Evolutionary conservation across 225 moss, liverwort and hornwort genomes (phyloP).

Genomic region (Asterella californica): DNA sequence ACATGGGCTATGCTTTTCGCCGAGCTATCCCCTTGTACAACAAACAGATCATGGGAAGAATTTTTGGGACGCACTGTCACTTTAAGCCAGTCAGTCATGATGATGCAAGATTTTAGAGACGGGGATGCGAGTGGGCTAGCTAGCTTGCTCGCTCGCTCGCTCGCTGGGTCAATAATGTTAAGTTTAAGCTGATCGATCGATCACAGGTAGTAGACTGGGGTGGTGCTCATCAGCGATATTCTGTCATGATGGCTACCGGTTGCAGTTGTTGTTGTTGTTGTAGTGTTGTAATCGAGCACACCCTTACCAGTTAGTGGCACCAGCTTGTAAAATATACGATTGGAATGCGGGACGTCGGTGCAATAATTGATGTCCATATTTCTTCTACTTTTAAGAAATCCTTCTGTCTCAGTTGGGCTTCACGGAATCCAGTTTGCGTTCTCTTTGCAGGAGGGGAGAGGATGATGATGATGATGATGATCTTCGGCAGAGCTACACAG

Average conservation of each 20-base stretch:
- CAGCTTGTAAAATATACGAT: conserved; percentile 40
- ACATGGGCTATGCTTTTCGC: conserved; percentile 8
- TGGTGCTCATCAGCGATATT: conserved; percentile 10
- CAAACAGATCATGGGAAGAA: conserved; percentile 8
- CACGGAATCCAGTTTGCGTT: neutral
- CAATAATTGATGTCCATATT: conserved; percentile 38
- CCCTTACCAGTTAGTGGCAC: conserved; percentile 9
- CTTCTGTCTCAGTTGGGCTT: conserved; percentile 15
- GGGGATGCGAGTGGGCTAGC: neutral
- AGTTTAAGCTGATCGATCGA: conserved; percentile 28
- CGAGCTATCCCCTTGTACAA: conserved; percentile 16
- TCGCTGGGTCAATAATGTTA: conserved; percentile 16
- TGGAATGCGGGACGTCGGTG: conserved; percentile 39
- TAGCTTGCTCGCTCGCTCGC: neutral
- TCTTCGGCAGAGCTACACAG: conserved; percentile 5
- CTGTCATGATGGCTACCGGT: neutral
- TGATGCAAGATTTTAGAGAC: conserved; percentile 1
- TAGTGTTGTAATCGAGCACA: neutral
- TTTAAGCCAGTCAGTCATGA: conserved; percentile 2
- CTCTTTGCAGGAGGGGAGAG: neutral
- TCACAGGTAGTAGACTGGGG: conserved; percentile 13
- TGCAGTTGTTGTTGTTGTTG: conserved; percentile 12
- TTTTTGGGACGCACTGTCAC: neutral
- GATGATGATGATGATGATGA: neutral
- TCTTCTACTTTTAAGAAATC: conserved; percentile 21